A percentile compares a stretch with the other conserved stretches of the same genome.
phyloP scores from a whole-genome alignment of 371 early-diverging fungal species.

The Amoeboaphelidium occidentale region DNA sequence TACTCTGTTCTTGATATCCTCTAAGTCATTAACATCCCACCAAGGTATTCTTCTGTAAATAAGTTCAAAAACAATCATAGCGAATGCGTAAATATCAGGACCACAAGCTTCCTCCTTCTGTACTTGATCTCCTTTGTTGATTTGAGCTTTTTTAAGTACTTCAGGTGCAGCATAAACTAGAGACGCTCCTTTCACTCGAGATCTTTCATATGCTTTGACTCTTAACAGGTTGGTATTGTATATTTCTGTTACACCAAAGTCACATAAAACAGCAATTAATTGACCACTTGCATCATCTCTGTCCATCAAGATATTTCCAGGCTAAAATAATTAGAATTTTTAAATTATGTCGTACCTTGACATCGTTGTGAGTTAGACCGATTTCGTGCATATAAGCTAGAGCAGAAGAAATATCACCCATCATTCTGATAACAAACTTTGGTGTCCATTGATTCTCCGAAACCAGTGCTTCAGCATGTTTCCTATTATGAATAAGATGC shows the following conservation, averaged over 20 bases:
- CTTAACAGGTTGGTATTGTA: neutral
- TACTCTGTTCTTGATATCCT: neutral
- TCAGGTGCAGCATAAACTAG: neutral
- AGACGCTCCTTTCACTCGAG: neutral
- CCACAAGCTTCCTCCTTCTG: neutral
- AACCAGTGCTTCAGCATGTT: neutral
- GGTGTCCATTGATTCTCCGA: neutral
- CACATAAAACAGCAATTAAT: neutral
- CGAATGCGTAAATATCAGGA: neutral
- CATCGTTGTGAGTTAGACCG: neutral
- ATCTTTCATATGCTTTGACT: neutral
- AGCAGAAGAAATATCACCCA: neutral
- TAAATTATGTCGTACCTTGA: no score
- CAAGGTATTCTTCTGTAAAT: neutral
- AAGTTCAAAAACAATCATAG: neutral
- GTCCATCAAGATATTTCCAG: neutral
- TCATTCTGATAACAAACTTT: neutral
- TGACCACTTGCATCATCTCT: neutral
- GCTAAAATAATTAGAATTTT: no score
- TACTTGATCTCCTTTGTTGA: neutral
- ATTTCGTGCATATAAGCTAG: neutral
- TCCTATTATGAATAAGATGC: neutral
- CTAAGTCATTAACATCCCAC: neutral
- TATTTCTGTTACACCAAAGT: neutral
- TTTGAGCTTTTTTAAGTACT: neutral